A percentile compares a stretch with the other conserved stretches of the same genome.
Conservation (phyloP, 352 stramenopile species). For the Phytophthora sansomeana region DNA sequence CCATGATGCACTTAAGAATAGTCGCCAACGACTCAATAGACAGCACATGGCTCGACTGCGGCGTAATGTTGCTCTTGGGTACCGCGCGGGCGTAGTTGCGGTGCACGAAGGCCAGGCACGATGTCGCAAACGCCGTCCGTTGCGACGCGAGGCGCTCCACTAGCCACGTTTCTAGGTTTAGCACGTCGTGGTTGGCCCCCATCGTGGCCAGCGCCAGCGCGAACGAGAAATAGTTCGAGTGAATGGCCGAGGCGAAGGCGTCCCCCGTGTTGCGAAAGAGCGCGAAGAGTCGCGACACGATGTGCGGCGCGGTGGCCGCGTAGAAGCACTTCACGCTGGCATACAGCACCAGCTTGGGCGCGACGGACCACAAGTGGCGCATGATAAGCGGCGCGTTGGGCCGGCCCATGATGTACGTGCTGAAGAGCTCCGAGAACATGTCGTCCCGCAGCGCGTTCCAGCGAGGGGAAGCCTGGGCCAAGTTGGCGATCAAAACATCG, state of each 20-base stretch:
- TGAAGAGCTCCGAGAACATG: slow-evolving; percentile 89
- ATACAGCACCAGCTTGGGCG: slow-evolving; percentile 88
- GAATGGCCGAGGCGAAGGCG: slow-evolving; percentile 79
- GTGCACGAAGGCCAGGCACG: slow-evolving; percentile 86
- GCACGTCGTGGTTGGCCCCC: slow-evolving; percentile 87
- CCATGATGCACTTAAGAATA: slow-evolving; percentile 87
- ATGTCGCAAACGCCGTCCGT: slow-evolving; percentile 86
- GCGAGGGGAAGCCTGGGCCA: slow-evolving; percentile 74
- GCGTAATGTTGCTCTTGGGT: slow-evolving; percentile 84
- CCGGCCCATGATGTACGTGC: slow-evolving; percentile 86
- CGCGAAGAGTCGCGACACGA: slow-evolving; percentile 84
- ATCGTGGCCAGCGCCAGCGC: slow-evolving; percentile 82
- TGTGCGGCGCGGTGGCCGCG: slow-evolving; percentile 77
- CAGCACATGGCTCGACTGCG: slow-evolving; percentile 79
- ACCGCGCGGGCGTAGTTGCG: slow-evolving; percentile 85
- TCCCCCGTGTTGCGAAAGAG: slow-evolving; percentile 89
- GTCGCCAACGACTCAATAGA: slow-evolving; percentile 87
- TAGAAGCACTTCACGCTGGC: slow-evolving; percentile 91
- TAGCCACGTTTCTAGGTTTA: slow-evolving; percentile 86
- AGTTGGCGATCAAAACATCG: slow-evolving; percentile 88
- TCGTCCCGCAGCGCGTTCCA: slow-evolving; percentile 89
- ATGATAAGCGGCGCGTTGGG: slow-evolving; percentile 90
- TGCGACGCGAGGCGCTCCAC: slow-evolving; percentile 81
- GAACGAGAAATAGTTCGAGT: slow-evolving; percentile 92
- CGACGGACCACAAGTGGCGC: slow-evolving; percentile 87